Base-by-base conservation (phyloP, 2,329 filamentous ascomycete species). In the Xylaria digitata region DNA sequence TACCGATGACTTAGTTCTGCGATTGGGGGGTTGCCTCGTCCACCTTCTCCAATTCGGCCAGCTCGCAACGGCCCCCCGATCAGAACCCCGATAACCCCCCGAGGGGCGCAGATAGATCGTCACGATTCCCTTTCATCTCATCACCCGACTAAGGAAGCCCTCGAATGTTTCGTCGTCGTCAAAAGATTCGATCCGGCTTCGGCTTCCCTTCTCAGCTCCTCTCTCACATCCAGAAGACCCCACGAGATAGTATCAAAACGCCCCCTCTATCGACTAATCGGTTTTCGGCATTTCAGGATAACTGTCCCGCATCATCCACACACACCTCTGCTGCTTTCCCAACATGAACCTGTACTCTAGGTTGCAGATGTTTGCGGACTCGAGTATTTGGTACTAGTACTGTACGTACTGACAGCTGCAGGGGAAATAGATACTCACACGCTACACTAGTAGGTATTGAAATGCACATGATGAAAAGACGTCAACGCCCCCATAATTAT, bases 401-500 rank as follows among this genome's bases (percentile, higher is more conserved):
- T 56, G 37, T 49, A 40, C 23, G 32, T 42, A 46, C 37, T 45
- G 53, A 62, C 32, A 53, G 45, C 46, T 58, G 48, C 53, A 53
- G 37, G 45, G 37, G 21, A 37, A 43, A 34, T 61, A 6, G 32
- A 11, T 34, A 34, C 26, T 26, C 26, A 26, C 26, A 26, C 26
- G 26, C 26, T 26, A 26, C 26, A 37, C 34, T 37, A 37, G 34
- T 37, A 37, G 34, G 34, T 40, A 13, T 40, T 34, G 57, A 15
- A 23, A 32, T 45, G 37, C 32, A 53, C 43, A 53, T 54, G 46
- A 67, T 30, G 34, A 43, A n/a, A 59, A 21, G 63, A 60, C 40
- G 30, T 60, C 63, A 50, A 55, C 43, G n/a, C 62, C 62, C 40
- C 48, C 61, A 61, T 23, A 26, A 42, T 45, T 54, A 43, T 48